These are phyloP conservation scores for Pythium rhizo-oryzae DNA, from an alignment of 352 stramenopile genomes.

Conservation along the genomic window DNA sequence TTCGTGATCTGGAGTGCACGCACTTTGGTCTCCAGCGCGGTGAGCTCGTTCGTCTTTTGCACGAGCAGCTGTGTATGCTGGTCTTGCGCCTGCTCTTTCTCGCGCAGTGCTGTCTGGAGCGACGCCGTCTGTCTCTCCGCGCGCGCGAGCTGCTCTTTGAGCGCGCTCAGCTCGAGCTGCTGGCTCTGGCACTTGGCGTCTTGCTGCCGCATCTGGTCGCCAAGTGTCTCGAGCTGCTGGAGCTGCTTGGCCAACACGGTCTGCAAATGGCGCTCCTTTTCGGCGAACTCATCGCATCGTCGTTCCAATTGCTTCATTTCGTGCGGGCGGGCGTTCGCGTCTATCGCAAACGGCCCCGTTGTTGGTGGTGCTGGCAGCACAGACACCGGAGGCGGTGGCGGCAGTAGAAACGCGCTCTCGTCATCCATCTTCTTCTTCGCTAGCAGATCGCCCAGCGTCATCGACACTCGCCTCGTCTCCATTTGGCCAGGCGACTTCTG, in stretches of 20 bases:
- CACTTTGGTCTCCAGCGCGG: slow-evolving; percentile 30
- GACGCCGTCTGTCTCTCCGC: slow-evolving; percentile 32
- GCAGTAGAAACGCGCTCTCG: neutral
- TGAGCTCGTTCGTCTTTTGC: slow-evolving; percentile 37
- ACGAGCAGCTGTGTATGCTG: slow-evolving; percentile 29
- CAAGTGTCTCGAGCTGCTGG: slow-evolving; percentile 22
- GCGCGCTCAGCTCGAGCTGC: slow-evolving; percentile 21
- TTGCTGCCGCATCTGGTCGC: slow-evolving; percentile 24
- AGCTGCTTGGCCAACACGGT: slow-evolving; percentile 20
- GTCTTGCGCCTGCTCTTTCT: slow-evolving; percentile 36
- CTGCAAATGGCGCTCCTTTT: slow-evolving; percentile 21
- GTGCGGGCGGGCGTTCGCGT: neutral
- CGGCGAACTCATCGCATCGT: slow-evolving; percentile 12
- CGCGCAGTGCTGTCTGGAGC: slow-evolving; percentile 24
- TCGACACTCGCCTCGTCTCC: slow-evolving; percentile 1
- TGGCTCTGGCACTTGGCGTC: slow-evolving; percentile 12
- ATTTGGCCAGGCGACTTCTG: neutral
- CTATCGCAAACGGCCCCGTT: neutral
- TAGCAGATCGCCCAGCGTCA: slow-evolving; percentile 27
- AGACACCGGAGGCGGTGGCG: neutral
- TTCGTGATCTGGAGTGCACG: slow-evolving; percentile 38
- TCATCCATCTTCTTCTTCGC: slow-evolving; percentile 7
- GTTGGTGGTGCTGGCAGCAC: neutral
- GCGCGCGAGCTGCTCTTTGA: slow-evolving; percentile 26
- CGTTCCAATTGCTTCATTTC: slow-evolving; percentile 12